Conservation (phyloP, 2,329 filamentous ascomycete species). For the Epichloe baconii region DNA sequence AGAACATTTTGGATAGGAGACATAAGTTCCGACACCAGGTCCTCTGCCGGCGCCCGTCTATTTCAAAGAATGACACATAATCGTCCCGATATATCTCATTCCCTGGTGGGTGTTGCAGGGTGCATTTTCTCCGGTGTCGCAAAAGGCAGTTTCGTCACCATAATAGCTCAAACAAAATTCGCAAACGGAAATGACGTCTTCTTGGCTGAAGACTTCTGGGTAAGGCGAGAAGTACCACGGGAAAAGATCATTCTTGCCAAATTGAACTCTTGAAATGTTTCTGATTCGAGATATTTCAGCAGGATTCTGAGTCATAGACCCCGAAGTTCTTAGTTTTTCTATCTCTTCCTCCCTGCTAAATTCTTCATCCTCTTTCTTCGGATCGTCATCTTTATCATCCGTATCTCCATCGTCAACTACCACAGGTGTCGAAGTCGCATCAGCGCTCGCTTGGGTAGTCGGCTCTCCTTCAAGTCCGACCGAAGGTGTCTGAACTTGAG, state of each 20-base stretch:
- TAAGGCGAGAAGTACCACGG: conserved; percentile 99
- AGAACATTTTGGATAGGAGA: conserved; percentile 85
- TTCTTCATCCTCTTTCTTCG: conserved; percentile 35
- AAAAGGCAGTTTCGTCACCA: conserved; percentile 70
- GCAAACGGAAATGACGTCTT: conserved; percentile 89
- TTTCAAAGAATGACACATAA: conserved; percentile 90
- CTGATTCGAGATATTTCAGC: conserved; percentile 92
- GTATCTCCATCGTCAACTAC: conserved; percentile 39
- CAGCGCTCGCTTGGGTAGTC: conserved; percentile 29
- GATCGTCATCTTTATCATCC: conserved; percentile 35
- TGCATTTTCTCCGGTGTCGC: conserved; percentile 82
- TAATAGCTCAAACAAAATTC: conserved; percentile 95
- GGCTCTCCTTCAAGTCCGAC: conserved; percentile 29
- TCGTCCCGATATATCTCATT: conserved; percentile 98
- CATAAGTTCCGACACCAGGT: conserved; percentile 97
- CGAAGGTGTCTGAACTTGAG: conserved; percentile 30
- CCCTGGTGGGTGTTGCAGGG: conserved; percentile 79
- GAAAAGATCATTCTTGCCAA: conserved; percentile 82
- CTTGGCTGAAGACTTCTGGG: conserved; percentile 74
- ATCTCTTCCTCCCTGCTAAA: conserved; percentile 85
- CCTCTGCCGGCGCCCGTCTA: conserved; percentile 83
- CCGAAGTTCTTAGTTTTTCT: conserved; percentile 84
- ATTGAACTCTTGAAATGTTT: conserved; percentile 88
- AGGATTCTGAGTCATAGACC: conserved; percentile 98
- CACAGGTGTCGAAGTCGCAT: conserved; percentile 31